Evolutionary conservation across 768 basidiomycete genomes (phyloP).

Genomic region (Pluteus cervinus): DNA sequence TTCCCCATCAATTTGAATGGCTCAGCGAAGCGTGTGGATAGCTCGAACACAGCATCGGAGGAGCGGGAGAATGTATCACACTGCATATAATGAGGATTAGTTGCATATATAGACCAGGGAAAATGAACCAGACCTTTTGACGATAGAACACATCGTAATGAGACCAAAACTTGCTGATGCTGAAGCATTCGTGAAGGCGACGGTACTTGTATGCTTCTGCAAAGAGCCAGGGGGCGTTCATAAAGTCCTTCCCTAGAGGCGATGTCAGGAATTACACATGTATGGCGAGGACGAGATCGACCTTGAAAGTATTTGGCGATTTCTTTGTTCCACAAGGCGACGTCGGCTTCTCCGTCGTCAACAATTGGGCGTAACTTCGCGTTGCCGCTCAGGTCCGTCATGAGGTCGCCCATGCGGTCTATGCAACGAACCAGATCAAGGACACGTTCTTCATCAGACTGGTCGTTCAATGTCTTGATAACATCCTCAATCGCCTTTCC

Average conservation of each 20-base stretch:
- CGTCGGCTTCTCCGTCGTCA: conserved; percentile 88
- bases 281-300: conserved; percentile 18
- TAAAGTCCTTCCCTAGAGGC: conserved; percentile 71
- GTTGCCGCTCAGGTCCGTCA: conserved; percentile 81
- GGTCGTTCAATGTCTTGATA: conserved; percentile 81
- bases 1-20: conserved; percentile 63
- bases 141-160: conserved; percentile 94
- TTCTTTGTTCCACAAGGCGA: conserved; percentile 96
- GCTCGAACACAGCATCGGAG: conserved; percentile 85
- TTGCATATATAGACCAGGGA: background rate
- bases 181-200: conserved; percentile 90
- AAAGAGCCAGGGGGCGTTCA: conserved; percentile 96
- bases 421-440: conserved; percentile 83
- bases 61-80: conserved; percentile 97
- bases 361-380: conserved; percentile 81
- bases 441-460: conserved; percentile 77
- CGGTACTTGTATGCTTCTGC: conserved; percentile 94
- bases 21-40: conserved; percentile 87
- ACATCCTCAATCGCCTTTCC: conserved; percentile 94
- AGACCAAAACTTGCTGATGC: conserved; percentile 82
- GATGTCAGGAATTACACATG: background rate
- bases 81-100: conserved; percentile 26
- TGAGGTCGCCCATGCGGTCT: conserved; percentile 84
- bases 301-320: conserved; percentile 93
- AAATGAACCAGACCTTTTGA: conserved; percentile 57